Percentiles rank a stretch among this genome's conserved stretches.
phyloP scores from a whole-genome alignment of 2,329 filamentous ascomycete species.

The Seiridium unicorne region DNA sequence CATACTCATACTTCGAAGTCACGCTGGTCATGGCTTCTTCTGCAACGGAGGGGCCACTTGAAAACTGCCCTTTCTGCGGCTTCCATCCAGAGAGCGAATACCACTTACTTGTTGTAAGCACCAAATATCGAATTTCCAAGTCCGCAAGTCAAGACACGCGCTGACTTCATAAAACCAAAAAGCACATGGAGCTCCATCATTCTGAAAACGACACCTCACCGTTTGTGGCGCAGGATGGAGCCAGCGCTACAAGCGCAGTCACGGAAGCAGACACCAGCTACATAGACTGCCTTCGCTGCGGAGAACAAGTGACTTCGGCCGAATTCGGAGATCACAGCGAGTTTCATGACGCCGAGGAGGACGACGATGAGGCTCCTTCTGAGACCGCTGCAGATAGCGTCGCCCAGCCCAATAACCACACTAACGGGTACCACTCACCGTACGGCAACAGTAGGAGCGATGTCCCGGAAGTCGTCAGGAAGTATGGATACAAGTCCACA shows the following conservation, averaged over 20 bases:
- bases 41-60: slow-evolving; percentile 10
- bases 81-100: slow-evolving; percentile 31
- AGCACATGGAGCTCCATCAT: slow-evolving; percentile 28
- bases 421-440: slow-evolving; percentile 6
- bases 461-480: not conserved
- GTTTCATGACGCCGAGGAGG: slow-evolving; percentile 52
- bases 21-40: not conserved
- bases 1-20: not conserved
- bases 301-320: slow-evolving; percentile 49
- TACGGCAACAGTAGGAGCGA: not conserved
- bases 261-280: slow-evolving; percentile 36
- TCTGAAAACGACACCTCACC: slow-evolving; percentile 20
- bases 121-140: not conserved
- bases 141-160: too few relatives aligned
- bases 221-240: slow-evolving; percentile 16
- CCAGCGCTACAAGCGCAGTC: not conserved
- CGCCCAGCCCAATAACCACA: not conserved
- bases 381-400: not conserved
- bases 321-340: slow-evolving; percentile 60
- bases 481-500: not conserved
- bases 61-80: slow-evolving; percentile 38
- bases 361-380: slow-evolving; percentile 16
- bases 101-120: not conserved
- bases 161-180: too few relatives aligned
- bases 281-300: slow-evolving; percentile 56